Evolutionary conservation across 306 rosid species (phyloP), one percentile per base, ranked within the genome.

Genomic region (Quercus berberidifolia): DNA sequence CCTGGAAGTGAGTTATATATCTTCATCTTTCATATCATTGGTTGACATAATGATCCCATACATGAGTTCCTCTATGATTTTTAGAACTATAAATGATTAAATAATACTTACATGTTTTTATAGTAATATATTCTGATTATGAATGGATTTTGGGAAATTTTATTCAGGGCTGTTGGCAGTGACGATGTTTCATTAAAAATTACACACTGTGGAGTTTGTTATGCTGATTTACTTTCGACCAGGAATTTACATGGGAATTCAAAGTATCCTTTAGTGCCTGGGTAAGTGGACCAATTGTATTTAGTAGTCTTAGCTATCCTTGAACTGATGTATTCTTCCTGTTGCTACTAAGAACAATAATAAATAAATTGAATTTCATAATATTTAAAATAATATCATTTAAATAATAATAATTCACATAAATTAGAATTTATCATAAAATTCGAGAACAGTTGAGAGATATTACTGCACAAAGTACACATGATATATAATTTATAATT

Each of bases 191-290:
- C 88, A n/a, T 35, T 92, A 52, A 87, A 85, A 71, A 94, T 94
- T 41, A 90, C 96, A n/a, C 92, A 94, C 60, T 92, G 94, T 11
- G 97, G 96, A 68, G 33, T 94, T 74, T 94, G 98, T 76, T 92
- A 90, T 78, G 97, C 94, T 49, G 97, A 94, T 79, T 80, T 92
- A 6, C 1, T 55, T 73, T 88, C 88, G 89, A 83, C 94, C 58
- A 89, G 85, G 86, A 90, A 94, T 74, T 69, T 75, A 79, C 76
- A 1, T 5, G 89, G 90, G 7, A 86, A 90, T 82, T 76, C 97
- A 19, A 87, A 76, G 74, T 92, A 94, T 71, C 97, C 97, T 76
- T 23, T 89, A 49, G 96, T 92, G 21, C 97, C 95, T 3, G 98
- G 98, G 95, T 87, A 79, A 5, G 89, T 80, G 23, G 58, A 58